phyloP scores from a whole-genome alignment of 2,329 filamentous ascomycete genomes.

The Fusarium incarnatum region DNA sequence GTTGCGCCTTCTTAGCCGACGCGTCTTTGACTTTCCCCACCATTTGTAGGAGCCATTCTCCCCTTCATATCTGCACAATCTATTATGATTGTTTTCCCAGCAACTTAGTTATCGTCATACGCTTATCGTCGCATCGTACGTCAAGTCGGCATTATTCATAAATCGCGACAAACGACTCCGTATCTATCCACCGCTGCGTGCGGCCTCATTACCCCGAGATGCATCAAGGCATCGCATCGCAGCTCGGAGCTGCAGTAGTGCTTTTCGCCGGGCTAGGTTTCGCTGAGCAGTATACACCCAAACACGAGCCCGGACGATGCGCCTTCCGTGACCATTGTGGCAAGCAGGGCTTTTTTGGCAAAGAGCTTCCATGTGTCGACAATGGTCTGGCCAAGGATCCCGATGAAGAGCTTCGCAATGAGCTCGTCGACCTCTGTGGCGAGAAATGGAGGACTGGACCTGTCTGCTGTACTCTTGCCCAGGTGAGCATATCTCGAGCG shows the following conservation, averaged over 20 bases:
- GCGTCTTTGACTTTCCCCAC: constrained; percentile 30
- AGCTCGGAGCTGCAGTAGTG: constrained; percentile 49
- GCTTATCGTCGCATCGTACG: constrained; percentile 28
- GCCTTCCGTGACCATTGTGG: constrained; percentile 93
- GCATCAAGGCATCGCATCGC: constrained; percentile 49
- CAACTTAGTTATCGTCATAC: constrained; percentile 22
- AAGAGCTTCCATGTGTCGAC: constrained; percentile 90
- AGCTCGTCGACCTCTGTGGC: constrained; percentile 88
- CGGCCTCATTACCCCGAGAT: constrained; percentile 45
- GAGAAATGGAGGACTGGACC: constrained; percentile 84
- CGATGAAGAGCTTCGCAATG: constrained; percentile 75
- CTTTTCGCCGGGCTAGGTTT: constrained; percentile 45
- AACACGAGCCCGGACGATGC: constrained; percentile 88
- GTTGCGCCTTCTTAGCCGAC: constrained; percentile 28
- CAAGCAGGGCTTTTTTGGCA: constrained; percentile 88
- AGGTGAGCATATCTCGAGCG: constrained; percentile 64
- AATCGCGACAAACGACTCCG: constrained; percentile 33
- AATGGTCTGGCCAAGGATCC: constrained; percentile 85
- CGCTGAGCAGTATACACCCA: constrained; percentile 60
- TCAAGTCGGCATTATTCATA: constrained; percentile 21
- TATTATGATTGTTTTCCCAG: constrained; percentile 29
- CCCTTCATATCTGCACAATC: constrained; percentile 14
- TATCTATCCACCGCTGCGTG: constrained; percentile 31
- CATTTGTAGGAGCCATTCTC: not conserved
- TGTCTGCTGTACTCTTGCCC: constrained; percentile 85